Evolutionary conservation across 2,329 filamentous ascomycete genomes (phyloP).

Genomic region (Corynespora cassiicola): DNA sequence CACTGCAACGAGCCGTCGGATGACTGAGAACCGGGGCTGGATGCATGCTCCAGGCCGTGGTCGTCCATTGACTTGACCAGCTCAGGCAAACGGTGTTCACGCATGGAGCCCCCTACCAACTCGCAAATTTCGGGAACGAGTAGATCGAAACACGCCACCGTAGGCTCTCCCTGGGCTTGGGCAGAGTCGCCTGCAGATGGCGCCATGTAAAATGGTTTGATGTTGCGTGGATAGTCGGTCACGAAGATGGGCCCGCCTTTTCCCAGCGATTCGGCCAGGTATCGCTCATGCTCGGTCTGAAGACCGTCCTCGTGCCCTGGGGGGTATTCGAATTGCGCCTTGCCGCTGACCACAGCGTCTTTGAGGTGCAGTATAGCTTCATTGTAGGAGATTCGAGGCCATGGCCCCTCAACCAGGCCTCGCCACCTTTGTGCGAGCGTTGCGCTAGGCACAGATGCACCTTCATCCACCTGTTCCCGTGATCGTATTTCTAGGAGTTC

Average conservation of each 20-base stretch:
- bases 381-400: conserved; percentile 85
- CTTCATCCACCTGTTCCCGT: conserved; percentile 43
- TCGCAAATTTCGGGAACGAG: conserved; percentile 86
- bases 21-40: conserved; percentile 17
- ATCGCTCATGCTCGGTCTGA: conserved; percentile 92
- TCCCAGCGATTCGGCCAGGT: conserved; percentile 73
- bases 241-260: conserved; percentile 79
- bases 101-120: conserved; percentile 86
- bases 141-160: conserved; percentile 90
- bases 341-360: conserved; percentile 58
- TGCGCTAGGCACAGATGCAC: conserved; percentile 50
- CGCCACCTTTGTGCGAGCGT: conserved; percentile 74
- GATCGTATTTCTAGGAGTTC: conserved; percentile 61
- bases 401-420: conserved; percentile 72
- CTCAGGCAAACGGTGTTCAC: conserved; percentile 76
- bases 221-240: conserved; percentile 84
- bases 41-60: conserved; percentile 63
- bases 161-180: conserved; percentile 45
- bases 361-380: conserved; percentile 75
- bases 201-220: conserved; percentile 94
- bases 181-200: conserved; percentile 44
- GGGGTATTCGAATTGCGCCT: conserved; percentile 67
- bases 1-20: conserved; percentile 65
- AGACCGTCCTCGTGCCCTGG: conserved; percentile 77
- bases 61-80: conserved; percentile 74